A percentile compares a stretch with the other conserved stretches of the same genome.
Evolutionary conservation across 371 early-diverging fungal species (phyloP).

Genomic region (Syncephalastrum sp.): DNA sequence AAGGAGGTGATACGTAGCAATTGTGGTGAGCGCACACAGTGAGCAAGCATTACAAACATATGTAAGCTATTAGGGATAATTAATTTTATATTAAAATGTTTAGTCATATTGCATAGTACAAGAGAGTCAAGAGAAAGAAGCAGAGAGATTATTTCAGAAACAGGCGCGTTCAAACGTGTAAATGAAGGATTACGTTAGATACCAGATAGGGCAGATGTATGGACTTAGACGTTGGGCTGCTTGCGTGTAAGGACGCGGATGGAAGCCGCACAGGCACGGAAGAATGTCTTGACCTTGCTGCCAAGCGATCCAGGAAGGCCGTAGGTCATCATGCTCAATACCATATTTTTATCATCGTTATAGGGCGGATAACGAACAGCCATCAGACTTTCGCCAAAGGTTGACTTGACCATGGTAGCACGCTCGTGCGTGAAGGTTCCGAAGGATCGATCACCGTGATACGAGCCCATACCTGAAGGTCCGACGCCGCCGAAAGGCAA

Average conservation of each 20-base stretch:
- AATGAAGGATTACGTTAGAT: not conserved
- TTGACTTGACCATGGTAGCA: slow-evolving; percentile 49
- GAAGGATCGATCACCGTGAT: slow-evolving; percentile 80
- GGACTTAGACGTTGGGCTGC: slow-evolving; percentile 8
- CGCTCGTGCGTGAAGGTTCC: slow-evolving; percentile 72
- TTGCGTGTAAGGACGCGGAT: slow-evolving; percentile 15
- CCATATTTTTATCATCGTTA: slow-evolving; percentile 26
- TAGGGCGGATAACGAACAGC: slow-evolving; percentile 54
- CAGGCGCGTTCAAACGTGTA: not conserved
- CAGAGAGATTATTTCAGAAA: not conserved
- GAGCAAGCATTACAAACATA: too few species aligned
- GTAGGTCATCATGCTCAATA: slow-evolving; percentile 22
- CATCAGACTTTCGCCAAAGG: slow-evolving; percentile 45
- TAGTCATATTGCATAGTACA: not conserved
- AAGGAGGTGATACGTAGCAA: too few species aligned
- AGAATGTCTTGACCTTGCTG: slow-evolving; percentile 28
- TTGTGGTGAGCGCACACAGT: too few species aligned
- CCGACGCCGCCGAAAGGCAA: slow-evolving; percentile 91
- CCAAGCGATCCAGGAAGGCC: slow-evolving; percentile 23
- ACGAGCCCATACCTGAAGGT: slow-evolving; percentile 64
- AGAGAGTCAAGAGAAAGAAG: not conserved
- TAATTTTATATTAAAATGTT: too few species aligned
- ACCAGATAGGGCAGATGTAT: too few species aligned
- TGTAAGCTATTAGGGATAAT: too few species aligned
- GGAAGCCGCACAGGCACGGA: slow-evolving; percentile 13